Conservation (phyloP, 2,329 filamentous ascomycete genomes). For the Zymoseptoria ardabiliae region DNA sequence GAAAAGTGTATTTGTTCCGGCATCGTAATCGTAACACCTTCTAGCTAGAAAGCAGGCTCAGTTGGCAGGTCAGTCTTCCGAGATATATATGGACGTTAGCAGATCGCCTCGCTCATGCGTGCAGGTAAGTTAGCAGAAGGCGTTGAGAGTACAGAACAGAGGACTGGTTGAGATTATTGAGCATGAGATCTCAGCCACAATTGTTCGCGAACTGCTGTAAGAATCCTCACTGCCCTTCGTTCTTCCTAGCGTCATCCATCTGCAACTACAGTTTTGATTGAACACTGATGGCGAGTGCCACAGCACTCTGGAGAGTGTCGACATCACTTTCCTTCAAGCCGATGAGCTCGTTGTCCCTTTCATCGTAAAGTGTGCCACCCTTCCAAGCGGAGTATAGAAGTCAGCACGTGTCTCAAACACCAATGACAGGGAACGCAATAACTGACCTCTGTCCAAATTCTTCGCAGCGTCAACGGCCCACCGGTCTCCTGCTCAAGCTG, state of each 20-base stretch:
- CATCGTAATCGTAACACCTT: not conserved
- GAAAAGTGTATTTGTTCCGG: not conserved
- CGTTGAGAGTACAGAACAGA: not conserved
- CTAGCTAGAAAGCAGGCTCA: not conserved
- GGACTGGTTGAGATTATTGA: not conserved
- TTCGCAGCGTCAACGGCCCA: conserved; percentile 52
- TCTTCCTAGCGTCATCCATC: not conserved
- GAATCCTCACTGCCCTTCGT: not conserved
- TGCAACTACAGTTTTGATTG: conserved; percentile 6
- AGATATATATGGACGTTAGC: not conserved
- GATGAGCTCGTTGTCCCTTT: conserved; percentile 58
- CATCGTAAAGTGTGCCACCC: conserved; percentile 62
- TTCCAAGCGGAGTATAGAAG: conserved; percentile 35
- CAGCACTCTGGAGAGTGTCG: conserved; percentile 47
- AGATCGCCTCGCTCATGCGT: not conserved
- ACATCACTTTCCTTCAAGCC: conserved; percentile 37
- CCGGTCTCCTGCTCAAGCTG: conserved; percentile 53
- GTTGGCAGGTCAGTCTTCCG: not conserved
- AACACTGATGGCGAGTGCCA: conserved; percentile 30
- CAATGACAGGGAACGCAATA: not conserved
- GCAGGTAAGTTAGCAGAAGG: not conserved
- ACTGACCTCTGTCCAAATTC: conserved; percentile 53
- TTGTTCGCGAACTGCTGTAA: not conserved
- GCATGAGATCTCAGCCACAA: not conserved
- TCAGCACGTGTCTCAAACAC: not conserved